These are phyloP conservation scores for Cicer judaicum DNA, from an alignment of 306 rosid species.

Conservation along the genomic window DNA sequence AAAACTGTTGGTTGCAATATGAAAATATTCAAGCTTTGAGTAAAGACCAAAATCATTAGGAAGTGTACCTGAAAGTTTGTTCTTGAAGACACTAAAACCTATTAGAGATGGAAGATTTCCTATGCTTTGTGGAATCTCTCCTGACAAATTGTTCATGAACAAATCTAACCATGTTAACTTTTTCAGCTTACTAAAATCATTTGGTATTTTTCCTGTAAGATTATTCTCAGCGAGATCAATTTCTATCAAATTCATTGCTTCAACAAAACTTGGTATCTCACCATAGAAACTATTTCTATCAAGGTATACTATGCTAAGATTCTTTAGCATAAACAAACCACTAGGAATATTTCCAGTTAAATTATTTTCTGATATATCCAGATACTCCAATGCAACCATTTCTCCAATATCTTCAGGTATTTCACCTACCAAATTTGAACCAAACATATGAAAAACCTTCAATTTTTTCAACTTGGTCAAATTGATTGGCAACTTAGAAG, in stretches of 20 bases:
- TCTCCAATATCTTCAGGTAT: conserved; percentile 64
- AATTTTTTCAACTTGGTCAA: conserved; percentile 55
- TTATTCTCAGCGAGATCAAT: conserved; percentile 55
- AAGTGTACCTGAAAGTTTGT: conserved; percentile 63
- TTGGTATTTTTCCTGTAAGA: conserved; percentile 58
- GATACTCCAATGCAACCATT: conserved; percentile 53
- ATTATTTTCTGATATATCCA: conserved; percentile 51
- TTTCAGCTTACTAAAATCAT: conserved; percentile 57
- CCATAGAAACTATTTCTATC: conserved; percentile 53
- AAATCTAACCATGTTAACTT: conserved; percentile 46
- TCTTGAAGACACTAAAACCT: conserved; percentile 45
- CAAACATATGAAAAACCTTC: conserved; percentile 44
- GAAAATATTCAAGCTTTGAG: conserved; percentile 48
- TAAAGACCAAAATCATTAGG: conserved; percentile 63
- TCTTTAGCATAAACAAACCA: conserved; percentile 54
- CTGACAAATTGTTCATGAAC: conserved; percentile 53
- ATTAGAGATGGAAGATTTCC: conserved; percentile 54
- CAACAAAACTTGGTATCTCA: conserved; percentile 59
- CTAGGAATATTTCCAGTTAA: conserved; percentile 62
- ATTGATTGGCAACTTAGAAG: conserved; percentile 46
- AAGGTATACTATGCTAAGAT: conserved; percentile 53
- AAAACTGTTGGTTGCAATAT: conserved; percentile 51
- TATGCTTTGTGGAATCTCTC: conserved; percentile 60
- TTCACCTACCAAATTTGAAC: conserved; percentile 57
- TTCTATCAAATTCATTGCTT: conserved; percentile 44